Percentiles rank a stretch among this genome's conserved stretches.
Conservation (phyloP, 106 monocot genomes). For the Xerophyta viscosa region DNA sequence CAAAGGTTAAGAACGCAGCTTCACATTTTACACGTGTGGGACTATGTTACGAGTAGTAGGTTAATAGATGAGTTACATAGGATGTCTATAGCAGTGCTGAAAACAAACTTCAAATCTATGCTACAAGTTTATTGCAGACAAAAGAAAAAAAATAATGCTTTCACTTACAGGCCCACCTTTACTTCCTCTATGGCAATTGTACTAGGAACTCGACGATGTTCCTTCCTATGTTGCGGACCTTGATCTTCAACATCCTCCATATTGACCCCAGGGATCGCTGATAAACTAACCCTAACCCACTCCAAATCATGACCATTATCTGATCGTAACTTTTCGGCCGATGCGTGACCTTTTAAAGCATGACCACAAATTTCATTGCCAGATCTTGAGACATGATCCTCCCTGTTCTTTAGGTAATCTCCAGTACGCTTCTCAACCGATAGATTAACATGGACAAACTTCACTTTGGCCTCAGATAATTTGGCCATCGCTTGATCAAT, state of each 20-base stretch:
- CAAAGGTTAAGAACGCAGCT: too few species aligned
- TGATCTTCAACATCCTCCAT: slow-evolving; percentile 94
- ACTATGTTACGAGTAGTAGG: too few species aligned
- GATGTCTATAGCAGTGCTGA: too few species aligned
- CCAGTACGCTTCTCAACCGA: slow-evolving; percentile 42
- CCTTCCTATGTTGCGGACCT: slow-evolving; percentile 69
- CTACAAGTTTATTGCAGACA: neutral
- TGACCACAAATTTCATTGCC: neutral
- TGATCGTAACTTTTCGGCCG: slow-evolving; percentile 10
- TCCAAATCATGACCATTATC: slow-evolving; percentile 34
- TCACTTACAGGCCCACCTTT: slow-evolving; percentile 81
- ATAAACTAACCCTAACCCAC: slow-evolving; percentile 63
- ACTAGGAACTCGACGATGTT: slow-evolving; percentile 98
- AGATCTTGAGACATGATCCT: slow-evolving; percentile 18
- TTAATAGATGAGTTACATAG: too few species aligned
- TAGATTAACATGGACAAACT: slow-evolving; percentile 85
- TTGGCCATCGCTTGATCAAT: slow-evolving; percentile 97
- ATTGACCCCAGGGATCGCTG: slow-evolving; percentile 86
- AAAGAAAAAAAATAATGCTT: slow-evolving; percentile 7
- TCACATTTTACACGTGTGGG: too few species aligned
- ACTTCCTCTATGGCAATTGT: slow-evolving; percentile 99
- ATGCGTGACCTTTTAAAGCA: slow-evolving; percentile 12
- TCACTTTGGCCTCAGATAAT: slow-evolving; percentile 95
- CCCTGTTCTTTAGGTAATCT: slow-evolving; percentile 17
- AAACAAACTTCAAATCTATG: too few species aligned